Conservation (phyloP, 116 monocot genomes). For the Papilionanthe hybrid region DNA sequence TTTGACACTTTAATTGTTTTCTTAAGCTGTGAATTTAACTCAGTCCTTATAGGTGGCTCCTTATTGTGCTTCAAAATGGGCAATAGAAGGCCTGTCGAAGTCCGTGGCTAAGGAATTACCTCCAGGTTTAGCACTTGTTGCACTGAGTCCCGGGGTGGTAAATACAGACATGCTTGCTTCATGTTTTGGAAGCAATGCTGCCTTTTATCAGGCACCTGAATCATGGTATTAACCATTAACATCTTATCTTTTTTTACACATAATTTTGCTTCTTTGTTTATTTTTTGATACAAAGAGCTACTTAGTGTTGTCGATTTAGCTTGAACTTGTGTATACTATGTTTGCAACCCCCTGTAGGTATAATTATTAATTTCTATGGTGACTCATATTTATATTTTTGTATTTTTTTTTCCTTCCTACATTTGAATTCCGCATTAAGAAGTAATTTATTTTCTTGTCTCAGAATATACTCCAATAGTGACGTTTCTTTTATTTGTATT, state of each 20-base stretch:
- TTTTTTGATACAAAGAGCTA: background rate
- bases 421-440: no score
- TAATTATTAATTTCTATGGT: background rate
- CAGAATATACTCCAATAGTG: no score
- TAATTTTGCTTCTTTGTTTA: background rate
- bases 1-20: no score
- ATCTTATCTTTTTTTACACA: background rate
- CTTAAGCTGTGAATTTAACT: background rate
- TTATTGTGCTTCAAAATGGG: conserved; percentile 97
- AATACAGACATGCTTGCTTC: conserved; percentile 91
- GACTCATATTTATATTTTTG: background rate
- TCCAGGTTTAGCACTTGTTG: conserved; percentile 72
- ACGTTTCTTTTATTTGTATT: no score
- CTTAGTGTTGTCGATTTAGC: no score
- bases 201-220: conserved; percentile 74
- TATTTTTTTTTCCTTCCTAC: no score
- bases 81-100: conserved; percentile 80
- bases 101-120: conserved; percentile 93
- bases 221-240: conserved; percentile 51
- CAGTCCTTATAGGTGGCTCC: conserved; percentile 64
- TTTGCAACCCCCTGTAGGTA: background rate
- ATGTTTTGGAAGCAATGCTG: conserved; percentile 76
- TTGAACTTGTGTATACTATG: background rate
- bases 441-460: no score
- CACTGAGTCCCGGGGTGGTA: conserved; percentile 85